Base-by-base conservation (phyloP, 164 flowering plant genomes). In the Nymphaea thermarum region DNA sequence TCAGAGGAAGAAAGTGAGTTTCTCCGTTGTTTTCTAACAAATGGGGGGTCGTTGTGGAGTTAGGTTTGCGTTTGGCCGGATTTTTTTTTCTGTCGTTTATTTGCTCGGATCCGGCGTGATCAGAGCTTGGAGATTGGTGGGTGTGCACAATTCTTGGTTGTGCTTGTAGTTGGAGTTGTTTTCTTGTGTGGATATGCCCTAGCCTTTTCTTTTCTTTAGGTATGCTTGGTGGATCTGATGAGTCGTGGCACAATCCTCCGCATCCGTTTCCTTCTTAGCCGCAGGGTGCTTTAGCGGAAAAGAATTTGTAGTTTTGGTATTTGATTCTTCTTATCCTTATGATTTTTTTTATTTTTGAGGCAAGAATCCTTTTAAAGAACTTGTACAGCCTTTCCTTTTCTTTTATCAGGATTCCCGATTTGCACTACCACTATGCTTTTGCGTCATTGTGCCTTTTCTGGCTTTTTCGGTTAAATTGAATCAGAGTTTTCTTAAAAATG, bases 1-100 rank as follows among this genome's bases (percentile, higher is more conserved):
- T 76, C 87, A 84, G 70, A 75, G 89, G 42, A 87, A 89, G 74
- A 89, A 87, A 85, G 96, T 89, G 69, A 63, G 68, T 67, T 74
- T 66, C 47, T 4, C 70, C 14, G 11, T 51, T 51, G 57, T 15
- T 51, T 51, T 25, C 1, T 3, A 5, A 51, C 14, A 15, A 51
- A 15, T 2, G 12, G 15, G 57, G 57, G 3, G 57, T 51, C 8
- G 57, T 51, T 51, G 57, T 51, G 8, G 8, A 8, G 14, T 51
- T 51, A 5, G 57, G 14, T 51, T 15, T 51, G 57, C 14, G 57
- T 51, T 51, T 71, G 44, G 5, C 67, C 64, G 51, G 5, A 44
- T 71, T 44, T 64, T 41, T 64, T 14, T 62, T 43, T 60, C 3
- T 60, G 14, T 2, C 43, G 64, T 12, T 3, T 10, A 44, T n/a